phyloP scores from a whole-genome alignment of 768 basidiomycete species.

The Serendipita vermifera region DNA sequence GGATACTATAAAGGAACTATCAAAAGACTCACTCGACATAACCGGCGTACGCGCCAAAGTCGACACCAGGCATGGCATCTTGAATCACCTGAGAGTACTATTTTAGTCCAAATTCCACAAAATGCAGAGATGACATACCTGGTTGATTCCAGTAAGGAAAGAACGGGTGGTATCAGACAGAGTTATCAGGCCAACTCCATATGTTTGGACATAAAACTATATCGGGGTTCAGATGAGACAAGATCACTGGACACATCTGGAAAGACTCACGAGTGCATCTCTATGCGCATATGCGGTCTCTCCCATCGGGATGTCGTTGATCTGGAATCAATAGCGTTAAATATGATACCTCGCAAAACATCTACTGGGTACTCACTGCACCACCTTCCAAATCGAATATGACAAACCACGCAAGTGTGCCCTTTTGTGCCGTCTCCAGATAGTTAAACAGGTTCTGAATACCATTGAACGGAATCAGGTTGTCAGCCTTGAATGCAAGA shows the following conservation, averaged over 20 bases:
- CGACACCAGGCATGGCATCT: slow-evolving; percentile 6
- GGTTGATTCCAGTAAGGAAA: slow-evolving; percentile 12
- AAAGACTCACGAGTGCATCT: slow-evolving; percentile 8
- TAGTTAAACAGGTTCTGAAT: slow-evolving; percentile 11
- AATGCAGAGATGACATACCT: neutral
- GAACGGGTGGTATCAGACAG: slow-evolving; percentile 5
- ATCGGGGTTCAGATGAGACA: neutral
- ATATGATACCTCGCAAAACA: no score
- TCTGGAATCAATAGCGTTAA: no score
- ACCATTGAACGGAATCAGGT: slow-evolving; percentile 8
- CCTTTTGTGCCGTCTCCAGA: slow-evolving; percentile 8
- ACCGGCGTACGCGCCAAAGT: slow-evolving; percentile 13
- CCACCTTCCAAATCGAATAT: slow-evolving; percentile 13
- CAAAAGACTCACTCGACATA: slow-evolving; percentile 11
- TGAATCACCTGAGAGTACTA: neutral
- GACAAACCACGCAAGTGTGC: slow-evolving; percentile 9
- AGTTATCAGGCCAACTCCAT: slow-evolving; percentile 3
- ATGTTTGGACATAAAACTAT: slow-evolving; percentile 12
- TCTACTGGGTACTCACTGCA: no score
- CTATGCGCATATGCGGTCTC: slow-evolving; percentile 10
- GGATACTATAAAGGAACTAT: neutral
- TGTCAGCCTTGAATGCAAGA: slow-evolving; percentile 7
- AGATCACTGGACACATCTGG: neutral
- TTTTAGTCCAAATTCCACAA: neutral
- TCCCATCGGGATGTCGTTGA: slow-evolving; percentile 11